Conservation (phyloP, 768 basidiomycete species). For the Suillus bovinus region DNA sequence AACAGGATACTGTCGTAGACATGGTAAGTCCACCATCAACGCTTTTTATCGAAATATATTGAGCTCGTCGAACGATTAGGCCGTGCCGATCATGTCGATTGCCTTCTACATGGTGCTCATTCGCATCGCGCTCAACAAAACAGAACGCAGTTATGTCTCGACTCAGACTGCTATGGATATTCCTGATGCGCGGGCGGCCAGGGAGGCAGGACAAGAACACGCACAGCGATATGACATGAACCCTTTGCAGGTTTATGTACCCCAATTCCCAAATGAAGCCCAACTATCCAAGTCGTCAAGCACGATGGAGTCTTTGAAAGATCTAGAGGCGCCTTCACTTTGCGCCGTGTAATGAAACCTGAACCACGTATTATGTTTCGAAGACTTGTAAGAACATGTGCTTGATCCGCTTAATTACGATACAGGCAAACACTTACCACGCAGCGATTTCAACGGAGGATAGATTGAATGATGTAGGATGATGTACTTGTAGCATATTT, state of each 20-base stretch:
- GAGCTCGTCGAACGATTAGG: neutral
- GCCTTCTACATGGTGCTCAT: slow-evolving; percentile 15
- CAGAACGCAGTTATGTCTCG: neutral
- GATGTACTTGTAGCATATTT: too few species aligned
- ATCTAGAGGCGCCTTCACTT: neutral
- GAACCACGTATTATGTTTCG: neutral
- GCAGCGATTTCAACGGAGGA: too few species aligned
- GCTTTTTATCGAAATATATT: neutral
- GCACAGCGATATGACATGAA: neutral
- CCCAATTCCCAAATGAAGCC: neutral
- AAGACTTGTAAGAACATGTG: neutral
- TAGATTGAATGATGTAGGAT: too few species aligned
- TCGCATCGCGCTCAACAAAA: slow-evolving; percentile 1
- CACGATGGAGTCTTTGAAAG: neutral
- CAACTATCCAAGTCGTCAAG: neutral
- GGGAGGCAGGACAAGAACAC: neutral
- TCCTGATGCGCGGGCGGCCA: neutral
- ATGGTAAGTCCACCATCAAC: slow-evolving; percentile 16
- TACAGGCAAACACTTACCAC: too few species aligned
- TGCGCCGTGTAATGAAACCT: neutral
- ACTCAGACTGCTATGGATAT: neutral
- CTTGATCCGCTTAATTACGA: neutral
- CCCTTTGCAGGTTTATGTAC: slow-evolving; percentile 3
- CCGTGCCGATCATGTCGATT: slow-evolving; percentile 11
- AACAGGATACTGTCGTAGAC: slow-evolving; percentile 9